Percentiles rank a stretch among this genome's conserved stretches.
Conservation (phyloP, 352 stramenopile genomes). For the Pythium apleroticum region DNA sequence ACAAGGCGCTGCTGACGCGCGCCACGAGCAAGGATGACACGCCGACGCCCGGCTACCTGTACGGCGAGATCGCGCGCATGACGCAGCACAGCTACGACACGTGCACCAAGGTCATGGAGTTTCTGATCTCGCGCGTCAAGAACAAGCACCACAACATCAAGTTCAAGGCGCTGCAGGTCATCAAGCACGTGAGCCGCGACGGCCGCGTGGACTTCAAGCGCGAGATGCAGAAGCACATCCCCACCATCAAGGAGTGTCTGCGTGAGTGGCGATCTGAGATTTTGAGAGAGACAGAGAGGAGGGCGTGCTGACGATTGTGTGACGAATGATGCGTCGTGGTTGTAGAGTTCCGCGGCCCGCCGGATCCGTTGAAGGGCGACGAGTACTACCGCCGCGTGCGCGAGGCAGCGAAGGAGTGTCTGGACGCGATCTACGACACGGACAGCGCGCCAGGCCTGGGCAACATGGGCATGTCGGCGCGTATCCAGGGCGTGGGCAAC, state of each 20-base stretch:
- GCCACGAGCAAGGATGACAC: slow-evolving; percentile 93
- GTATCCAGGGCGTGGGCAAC: slow-evolving; percentile 79
- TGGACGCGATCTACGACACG: slow-evolving; percentile 94
- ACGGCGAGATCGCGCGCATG: slow-evolving; percentile 95
- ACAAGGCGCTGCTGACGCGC: slow-evolving; percentile 91
- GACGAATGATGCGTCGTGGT: no score
- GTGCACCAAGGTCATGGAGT: slow-evolving; percentile 88
- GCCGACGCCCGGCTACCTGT: slow-evolving; percentile 96
- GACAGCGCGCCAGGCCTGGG: slow-evolving; percentile 61
- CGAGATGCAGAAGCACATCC: slow-evolving; percentile 91
- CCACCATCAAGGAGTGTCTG: slow-evolving; percentile 91
- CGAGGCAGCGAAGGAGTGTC: slow-evolving; percentile 92
- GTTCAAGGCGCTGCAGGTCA: slow-evolving; percentile 93
- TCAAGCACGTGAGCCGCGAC: slow-evolving; percentile 91
- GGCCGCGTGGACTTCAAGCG: slow-evolving; percentile 90
- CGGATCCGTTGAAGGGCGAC: slow-evolving; percentile 94
- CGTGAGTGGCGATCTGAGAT: slow-evolving; percentile 42
- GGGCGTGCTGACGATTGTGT: background rate
- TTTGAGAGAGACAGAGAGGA: background rate
- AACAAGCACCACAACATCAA: slow-evolving; percentile 97
- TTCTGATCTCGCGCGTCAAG: slow-evolving; percentile 89
- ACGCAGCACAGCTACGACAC: slow-evolving; percentile 91
- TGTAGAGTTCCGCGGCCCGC: slow-evolving; percentile 87
- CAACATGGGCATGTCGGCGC: slow-evolving; percentile 78
- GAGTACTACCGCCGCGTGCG: slow-evolving; percentile 92